These are phyloP conservation scores for Auricularia auricula-judae DNA, from an alignment of 768 basidiomycete species.

Conservation along the genomic window DNA sequence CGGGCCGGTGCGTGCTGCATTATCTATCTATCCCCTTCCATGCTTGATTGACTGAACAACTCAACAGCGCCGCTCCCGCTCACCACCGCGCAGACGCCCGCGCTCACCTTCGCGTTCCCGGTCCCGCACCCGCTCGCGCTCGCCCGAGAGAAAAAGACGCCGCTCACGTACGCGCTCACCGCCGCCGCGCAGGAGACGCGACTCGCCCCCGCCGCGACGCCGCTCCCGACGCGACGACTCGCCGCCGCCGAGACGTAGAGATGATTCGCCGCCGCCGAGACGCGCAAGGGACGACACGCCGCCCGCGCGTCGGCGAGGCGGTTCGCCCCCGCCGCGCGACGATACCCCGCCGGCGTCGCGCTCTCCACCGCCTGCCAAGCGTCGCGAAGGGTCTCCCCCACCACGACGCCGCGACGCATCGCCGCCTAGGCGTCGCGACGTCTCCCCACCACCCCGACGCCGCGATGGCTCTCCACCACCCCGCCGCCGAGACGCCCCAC, in stretches of 20 bases:
- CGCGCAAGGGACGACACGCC: constrained; percentile 26
- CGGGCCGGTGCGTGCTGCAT: constrained; percentile 25
- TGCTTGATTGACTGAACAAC: not conserved
- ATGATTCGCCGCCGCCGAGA: constrained; percentile 28
- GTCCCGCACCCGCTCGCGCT: constrained; percentile 14
- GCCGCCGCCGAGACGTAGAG: constrained; percentile 25
- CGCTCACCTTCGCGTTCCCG: constrained; percentile 9
- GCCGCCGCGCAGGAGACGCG: constrained; percentile 12
- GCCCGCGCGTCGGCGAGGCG: constrained; percentile 29
- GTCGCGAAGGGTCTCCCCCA: too few relatives aligned
- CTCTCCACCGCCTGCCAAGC: too few relatives aligned
- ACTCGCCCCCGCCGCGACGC: constrained; percentile 28
- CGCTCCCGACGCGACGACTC: constrained; percentile 35
- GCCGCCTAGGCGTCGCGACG: too few relatives aligned
- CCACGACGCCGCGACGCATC: too few relatives aligned
- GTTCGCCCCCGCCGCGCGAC: constrained; percentile 8
- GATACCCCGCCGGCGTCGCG: constrained; percentile 6
- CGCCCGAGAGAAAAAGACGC: constrained; percentile 4
- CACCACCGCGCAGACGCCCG: constrained; percentile 14
- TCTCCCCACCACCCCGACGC: too few relatives aligned
- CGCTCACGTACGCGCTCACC: constrained; percentile 11
- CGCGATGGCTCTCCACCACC: too few relatives aligned
- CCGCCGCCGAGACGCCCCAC: too few relatives aligned
- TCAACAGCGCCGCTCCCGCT: constrained; percentile 22
- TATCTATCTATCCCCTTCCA: not conserved